Conservation (phyloP, 257 asterid species). For the Lavandula angustifolia region DNA sequence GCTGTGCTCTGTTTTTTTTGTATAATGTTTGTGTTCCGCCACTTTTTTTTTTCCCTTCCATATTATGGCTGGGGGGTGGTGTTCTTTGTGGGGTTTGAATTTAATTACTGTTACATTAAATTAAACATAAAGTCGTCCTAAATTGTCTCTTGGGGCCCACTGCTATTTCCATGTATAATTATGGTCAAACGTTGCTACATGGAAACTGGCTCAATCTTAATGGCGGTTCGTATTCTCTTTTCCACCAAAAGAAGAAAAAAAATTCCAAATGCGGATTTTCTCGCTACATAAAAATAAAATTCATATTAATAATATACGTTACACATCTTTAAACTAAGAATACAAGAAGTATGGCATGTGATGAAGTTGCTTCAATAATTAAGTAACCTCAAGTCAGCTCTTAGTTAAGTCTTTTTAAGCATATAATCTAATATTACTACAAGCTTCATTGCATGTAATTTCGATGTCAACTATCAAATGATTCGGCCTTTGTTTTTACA, state of each 20-base stretch:
- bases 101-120: neutral
- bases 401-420: neutral
- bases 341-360: conserved; percentile 37
- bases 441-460: conserved; percentile 2
- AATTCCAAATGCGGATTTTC: no score
- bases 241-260: neutral
- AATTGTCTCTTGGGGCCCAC: neutral
- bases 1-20: conserved; percentile 24
- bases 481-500: neutral
- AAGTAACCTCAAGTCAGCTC: conserved; percentile 24
- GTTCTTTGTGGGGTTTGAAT: neutral
- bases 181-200: neutral
- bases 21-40: conserved; percentile 35
- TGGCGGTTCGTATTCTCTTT: neutral
- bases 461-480: conserved; percentile 42
- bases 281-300: no score
- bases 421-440: neutral
- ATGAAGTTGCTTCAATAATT: conserved; percentile 35
- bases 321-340: conserved; percentile 17
- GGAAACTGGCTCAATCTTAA: neutral
- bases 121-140: neutral
- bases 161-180: no score
- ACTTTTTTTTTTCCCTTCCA: conserved; percentile 44
- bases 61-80: conserved; percentile 30
- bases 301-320: conserved; percentile 9